Conservation (phyloP, 2,329 filamentous ascomycete genomes). For the Sclerotinia subarctica region DNA sequence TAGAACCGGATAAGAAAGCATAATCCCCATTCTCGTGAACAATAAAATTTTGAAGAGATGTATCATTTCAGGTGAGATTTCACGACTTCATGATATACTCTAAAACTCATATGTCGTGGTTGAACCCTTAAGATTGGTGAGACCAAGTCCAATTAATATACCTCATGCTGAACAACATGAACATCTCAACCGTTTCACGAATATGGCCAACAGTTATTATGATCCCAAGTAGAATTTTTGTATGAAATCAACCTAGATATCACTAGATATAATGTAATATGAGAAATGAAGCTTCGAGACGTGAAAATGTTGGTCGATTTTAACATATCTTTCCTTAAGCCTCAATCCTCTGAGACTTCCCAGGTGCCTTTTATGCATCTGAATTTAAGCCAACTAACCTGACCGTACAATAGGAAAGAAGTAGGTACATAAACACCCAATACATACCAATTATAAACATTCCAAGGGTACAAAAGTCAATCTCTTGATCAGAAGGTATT, state of each 20-base stretch:
- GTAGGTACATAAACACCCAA: too few species aligned
- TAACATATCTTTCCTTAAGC: background rate
- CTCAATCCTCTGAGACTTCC: slow-evolving; percentile 5
- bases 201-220: slow-evolving; percentile 9
- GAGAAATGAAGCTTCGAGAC: too few species aligned
- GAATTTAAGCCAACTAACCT: background rate
- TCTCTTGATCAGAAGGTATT: slow-evolving; percentile 40
- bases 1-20: background rate
- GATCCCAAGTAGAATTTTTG: background rate
- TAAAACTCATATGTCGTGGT: background rate
- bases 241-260: background rate
- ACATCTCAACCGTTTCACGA: slow-evolving; percentile 9
- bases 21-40: background rate
- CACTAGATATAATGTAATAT: background rate
- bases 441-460: slow-evolving; percentile 70
- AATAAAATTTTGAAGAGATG: background rate
- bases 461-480: slow-evolving; percentile 67
- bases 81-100: background rate
- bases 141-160: background rate
- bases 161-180: slow-evolving; percentile 7
- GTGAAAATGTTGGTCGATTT: background rate
- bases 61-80: background rate
- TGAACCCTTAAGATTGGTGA: background rate
- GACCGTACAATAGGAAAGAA: background rate
- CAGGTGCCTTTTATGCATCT: slow-evolving; percentile 5